Evolutionary conservation across 306 rosid species (phyloP).

Genomic region (Ochetophila trinervis): DNA sequence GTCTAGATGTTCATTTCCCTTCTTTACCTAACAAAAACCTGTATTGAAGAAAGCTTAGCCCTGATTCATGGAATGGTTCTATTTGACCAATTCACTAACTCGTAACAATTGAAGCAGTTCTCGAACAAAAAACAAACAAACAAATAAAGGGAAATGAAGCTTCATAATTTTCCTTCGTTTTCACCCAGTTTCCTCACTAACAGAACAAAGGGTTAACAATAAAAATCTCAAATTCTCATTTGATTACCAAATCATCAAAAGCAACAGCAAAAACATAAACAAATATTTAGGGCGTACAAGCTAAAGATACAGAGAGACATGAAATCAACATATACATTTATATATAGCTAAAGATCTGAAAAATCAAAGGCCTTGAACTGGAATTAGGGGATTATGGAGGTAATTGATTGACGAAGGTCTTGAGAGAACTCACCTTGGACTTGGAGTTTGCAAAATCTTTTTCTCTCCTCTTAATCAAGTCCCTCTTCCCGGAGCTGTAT

Average conservation of each 20-base stretch:
- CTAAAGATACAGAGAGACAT: background rate
- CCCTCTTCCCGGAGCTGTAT: constrained; percentile 15
- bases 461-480: constrained; percentile 17
- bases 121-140: too few species aligned
- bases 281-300: constrained; percentile 1
- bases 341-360: constrained; percentile 28
- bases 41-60: background rate
- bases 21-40: background rate
- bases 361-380: background rate
- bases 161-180: background rate
- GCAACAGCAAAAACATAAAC: background rate
- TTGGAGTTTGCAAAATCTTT: constrained; percentile 32
- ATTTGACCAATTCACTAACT: constrained; percentile 4
- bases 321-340: background rate
- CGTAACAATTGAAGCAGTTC: background rate
- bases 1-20: background rate
- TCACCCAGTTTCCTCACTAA: constrained; percentile 3
- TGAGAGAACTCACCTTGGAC: constrained; percentile 71
- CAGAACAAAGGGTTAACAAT: background rate
- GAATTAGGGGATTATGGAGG: constrained; percentile 20
- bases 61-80: background rate
- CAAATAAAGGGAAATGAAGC: background rate
- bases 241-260: background rate
- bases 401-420: background rate
- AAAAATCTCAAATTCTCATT: background rate